A percentile compares a stretch with the other conserved stretches of the same genome.
Conservation (phyloP, 805 yeast species). For the Candida nemodendra region DNA sequence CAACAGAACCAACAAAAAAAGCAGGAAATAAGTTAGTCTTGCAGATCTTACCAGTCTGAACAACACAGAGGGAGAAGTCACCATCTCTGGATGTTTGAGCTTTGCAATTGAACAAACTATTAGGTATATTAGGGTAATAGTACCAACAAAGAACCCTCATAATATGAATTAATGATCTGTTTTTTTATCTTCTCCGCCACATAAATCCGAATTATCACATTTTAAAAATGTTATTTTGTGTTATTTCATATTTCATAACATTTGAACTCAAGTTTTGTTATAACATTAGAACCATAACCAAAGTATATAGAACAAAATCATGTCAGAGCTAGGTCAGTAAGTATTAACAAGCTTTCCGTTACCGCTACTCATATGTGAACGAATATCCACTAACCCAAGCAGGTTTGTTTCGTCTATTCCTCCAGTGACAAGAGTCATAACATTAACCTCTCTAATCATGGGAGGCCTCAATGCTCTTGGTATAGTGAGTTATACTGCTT, state of each 20-base stretch:
- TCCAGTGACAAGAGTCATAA: conserved; percentile 59
- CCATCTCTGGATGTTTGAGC: no score
- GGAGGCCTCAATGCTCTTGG: conserved; percentile 40
- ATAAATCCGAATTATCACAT: no score
- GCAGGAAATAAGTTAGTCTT: conserved; percentile 13
- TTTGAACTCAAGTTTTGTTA: no score
- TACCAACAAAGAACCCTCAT: no score
- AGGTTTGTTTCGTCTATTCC: conserved; percentile 50
- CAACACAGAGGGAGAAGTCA: conserved; percentile 9
- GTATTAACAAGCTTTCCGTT: conserved; percentile 8
- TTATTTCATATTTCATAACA: no score
- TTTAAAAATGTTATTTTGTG: no score
- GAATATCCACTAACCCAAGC: no score
- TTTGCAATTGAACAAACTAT: neutral
- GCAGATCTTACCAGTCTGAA: conserved; percentile 15
- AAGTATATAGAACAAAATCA: conserved; percentile 3
- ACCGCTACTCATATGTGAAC: no score
- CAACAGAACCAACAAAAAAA: conserved; percentile 10
- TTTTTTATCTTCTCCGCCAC: no score
- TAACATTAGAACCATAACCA: neutral
- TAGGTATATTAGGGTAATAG: no score
- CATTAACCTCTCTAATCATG: conserved; percentile 45
- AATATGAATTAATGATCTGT: no score
- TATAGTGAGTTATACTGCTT: conserved; percentile 21
- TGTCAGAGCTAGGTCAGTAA: conserved; percentile 35